These are phyloP conservation scores for Diaporthe sp. DNA, from an alignment of 2,329 filamentous ascomycete genomes.

Conservation along the genomic window DNA sequence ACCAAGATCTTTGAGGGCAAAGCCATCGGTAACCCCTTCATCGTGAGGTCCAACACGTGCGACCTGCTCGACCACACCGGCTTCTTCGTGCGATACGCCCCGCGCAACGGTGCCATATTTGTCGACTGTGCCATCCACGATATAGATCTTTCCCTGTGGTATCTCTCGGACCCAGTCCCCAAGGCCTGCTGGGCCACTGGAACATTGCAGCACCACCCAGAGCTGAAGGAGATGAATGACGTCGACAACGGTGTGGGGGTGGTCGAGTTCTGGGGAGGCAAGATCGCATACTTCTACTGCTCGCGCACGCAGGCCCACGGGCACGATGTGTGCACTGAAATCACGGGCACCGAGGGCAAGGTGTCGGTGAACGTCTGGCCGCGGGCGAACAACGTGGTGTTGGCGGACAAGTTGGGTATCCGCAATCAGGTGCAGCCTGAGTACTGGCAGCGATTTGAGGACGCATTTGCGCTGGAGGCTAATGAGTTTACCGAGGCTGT, in stretches of 20 bases:
- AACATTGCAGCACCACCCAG: conserved; percentile 68
- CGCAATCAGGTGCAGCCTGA: conserved; percentile 68
- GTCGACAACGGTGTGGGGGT: conserved; percentile 72
- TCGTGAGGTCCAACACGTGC: conserved; percentile 74
- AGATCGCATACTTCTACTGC: conserved; percentile 72
- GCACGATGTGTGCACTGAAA: conserved; percentile 74
- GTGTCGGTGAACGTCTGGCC: conserved; percentile 68
- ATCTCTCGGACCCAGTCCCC: conserved; percentile 64
- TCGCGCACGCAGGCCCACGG: conserved; percentile 75
- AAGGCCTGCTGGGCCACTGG: conserved; percentile 67
- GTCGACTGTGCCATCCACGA: conserved; percentile 79
- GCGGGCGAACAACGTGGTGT: conserved; percentile 61
- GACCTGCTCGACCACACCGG: conserved; percentile 73
- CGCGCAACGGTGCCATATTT: conserved; percentile 75
- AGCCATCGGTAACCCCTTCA: conserved; percentile 65
- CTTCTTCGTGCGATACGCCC: conserved; percentile 75
- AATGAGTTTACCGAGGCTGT: conserved; percentile 71
- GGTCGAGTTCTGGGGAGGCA: conserved; percentile 73
- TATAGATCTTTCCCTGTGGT: conserved; percentile 74
- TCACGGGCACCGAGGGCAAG: conserved; percentile 75
- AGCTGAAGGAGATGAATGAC: conserved; percentile 66
- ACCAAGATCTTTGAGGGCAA: conserved; percentile 60
- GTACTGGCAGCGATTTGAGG: conserved; percentile 71
- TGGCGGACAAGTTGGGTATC: conserved; percentile 57
- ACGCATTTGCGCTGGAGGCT: conserved; percentile 72